Evolutionary conservation across 306 rosid genomes (phyloP).

Genomic region (Sophora flavescens): DNA sequence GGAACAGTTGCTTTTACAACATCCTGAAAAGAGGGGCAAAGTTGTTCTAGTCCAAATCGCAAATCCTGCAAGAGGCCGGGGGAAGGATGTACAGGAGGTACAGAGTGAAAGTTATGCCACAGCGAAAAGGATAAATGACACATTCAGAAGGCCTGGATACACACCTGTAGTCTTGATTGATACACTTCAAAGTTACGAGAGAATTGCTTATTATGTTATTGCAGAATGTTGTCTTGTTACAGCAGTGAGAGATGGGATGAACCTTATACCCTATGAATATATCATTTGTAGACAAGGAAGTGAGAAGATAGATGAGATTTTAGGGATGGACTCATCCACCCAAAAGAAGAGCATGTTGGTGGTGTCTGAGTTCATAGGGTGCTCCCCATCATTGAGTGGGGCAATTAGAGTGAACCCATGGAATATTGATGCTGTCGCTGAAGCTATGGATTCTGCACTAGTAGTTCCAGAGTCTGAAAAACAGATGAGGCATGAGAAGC

Average conservation of each 20-base stretch:
- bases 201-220: slow-evolving; percentile 79
- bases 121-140: slow-evolving; percentile 65
- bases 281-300: slow-evolving; percentile 86
- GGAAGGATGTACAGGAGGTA: slow-evolving; percentile 85
- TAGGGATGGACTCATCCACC: slow-evolving; percentile 52
- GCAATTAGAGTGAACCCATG: slow-evolving; percentile 93
- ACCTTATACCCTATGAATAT: slow-evolving; percentile 90
- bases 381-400: slow-evolving; percentile 92
- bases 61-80: slow-evolving; percentile 91
- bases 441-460: slow-evolving; percentile 89
- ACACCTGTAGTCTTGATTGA: slow-evolving; percentile 82
- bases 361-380: slow-evolving; percentile 88
- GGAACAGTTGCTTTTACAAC: slow-evolving; percentile 83
- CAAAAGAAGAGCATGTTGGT: slow-evolving; percentile 85
- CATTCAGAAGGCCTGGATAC: slow-evolving; percentile 74
- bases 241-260: slow-evolving; percentile 96
- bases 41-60: slow-evolving; percentile 89
- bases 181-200: slow-evolving; percentile 74
- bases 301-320: slow-evolving; percentile 72
- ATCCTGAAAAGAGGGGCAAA: slow-evolving; percentile 81
- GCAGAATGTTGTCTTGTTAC: slow-evolving; percentile 95
- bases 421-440: slow-evolving; percentile 90
- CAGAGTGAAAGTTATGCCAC: slow-evolving; percentile 74
- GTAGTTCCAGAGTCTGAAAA: slow-evolving; percentile 71
- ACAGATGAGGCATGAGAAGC: slow-evolving; percentile 88